Conservation (phyloP, 73 alveolate species). For the Paramecium caudatum region DNA sequence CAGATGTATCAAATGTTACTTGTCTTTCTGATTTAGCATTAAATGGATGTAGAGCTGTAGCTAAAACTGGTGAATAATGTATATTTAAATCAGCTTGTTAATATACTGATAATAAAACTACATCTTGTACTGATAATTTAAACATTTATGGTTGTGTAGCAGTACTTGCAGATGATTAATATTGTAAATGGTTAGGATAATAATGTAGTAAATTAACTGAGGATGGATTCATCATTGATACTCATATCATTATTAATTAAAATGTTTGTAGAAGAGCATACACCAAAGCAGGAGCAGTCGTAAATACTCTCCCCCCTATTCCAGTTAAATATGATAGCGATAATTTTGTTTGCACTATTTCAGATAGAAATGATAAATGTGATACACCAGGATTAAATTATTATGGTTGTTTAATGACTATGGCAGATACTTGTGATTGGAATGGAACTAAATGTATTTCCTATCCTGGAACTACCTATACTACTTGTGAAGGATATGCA, state of each 20-base stretch:
- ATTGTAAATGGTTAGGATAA: conserved; percentile 49
- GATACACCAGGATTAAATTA: conserved; percentile 48
- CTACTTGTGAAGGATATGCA: not conserved
- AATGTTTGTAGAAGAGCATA: conserved; percentile 45
- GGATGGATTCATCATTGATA: not conserved
- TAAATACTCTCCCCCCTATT: not conserved
- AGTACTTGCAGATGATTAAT: not conserved
- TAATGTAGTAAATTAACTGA: not conserved
- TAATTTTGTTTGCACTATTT: not conserved
- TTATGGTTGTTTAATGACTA: conserved; percentile 38
- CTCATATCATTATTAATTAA: conserved; percentile 4
- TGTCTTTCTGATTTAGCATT: not conserved
- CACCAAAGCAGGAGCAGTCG: not conserved
- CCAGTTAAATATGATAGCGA: not conserved
- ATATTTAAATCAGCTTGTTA: conserved; percentile 1
- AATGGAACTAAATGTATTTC: not conserved
- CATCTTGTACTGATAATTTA: not conserved
- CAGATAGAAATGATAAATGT: conserved; percentile 30
- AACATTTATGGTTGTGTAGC: conserved; percentile 33
- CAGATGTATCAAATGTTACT: not conserved
- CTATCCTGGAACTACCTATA: not conserved
- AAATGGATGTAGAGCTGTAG: conserved; percentile 26
- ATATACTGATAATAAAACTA: not conserved
- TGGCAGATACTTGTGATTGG: conserved; percentile 49
- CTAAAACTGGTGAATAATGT: not conserved